Percentiles rank a stretch among this genome's conserved stretches.
Evolutionary conservation across 2,329 filamentous ascomycete species (phyloP).

Genomic region (Pseudogymnoascus verrucosus): DNA sequence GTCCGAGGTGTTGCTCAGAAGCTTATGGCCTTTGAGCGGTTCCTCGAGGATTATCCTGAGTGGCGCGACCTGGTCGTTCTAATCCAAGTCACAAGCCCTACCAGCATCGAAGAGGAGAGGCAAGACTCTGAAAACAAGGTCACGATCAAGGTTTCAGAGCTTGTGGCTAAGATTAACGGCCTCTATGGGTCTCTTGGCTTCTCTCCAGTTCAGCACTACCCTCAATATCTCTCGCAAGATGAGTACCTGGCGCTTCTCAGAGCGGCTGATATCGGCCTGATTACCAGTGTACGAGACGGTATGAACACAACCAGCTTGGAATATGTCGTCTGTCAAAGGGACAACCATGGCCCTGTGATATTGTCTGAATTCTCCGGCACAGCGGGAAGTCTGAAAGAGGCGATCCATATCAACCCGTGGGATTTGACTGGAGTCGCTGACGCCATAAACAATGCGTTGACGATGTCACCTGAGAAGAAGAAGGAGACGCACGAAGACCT

Average conservation of each 20-base stretch:
- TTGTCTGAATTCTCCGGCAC: constrained; percentile 96
- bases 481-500: constrained; percentile 63
- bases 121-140: constrained; percentile 74
- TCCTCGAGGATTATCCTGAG: constrained; percentile 82
- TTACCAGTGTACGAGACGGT: constrained; percentile 90
- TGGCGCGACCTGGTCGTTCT: constrained; percentile 89
- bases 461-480: constrained; percentile 61
- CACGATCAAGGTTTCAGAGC: constrained; percentile 79
- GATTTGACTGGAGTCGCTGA: constrained; percentile 77
- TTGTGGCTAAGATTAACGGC: constrained; percentile 88
- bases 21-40: constrained; percentile 85
- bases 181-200: constrained; percentile 81
- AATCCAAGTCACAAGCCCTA: constrained; percentile 90
- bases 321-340: constrained; percentile 86
- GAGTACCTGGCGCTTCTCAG: constrained; percentile 95
- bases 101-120: constrained; percentile 67
- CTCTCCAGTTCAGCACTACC: constrained; percentile 88
- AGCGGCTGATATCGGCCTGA: constrained; percentile 82
- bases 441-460: constrained; percentile 73
- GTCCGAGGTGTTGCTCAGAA: constrained; percentile 94
- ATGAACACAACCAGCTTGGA: constrained; percentile 98
- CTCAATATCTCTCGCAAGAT: constrained; percentile 79
- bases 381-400: constrained; percentile 73
- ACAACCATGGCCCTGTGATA: constrained; percentile 79
- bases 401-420: constrained; percentile 96